phyloP scores from a whole-genome alignment of 192 early-diverging fungal genomes.

The Gorgonomyces haynaldii region DNA sequence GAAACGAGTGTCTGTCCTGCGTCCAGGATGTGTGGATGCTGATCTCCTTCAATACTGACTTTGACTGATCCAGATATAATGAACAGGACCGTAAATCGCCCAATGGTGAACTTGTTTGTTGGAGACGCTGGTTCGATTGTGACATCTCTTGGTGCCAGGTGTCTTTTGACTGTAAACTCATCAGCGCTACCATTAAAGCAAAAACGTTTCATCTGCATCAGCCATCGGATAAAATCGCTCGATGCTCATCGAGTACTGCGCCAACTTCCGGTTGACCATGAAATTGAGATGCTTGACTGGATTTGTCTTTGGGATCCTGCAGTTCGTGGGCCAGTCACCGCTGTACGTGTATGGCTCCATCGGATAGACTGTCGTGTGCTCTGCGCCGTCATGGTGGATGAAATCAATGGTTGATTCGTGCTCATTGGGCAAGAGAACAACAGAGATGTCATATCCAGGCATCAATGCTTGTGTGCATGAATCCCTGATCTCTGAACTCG shows the following conservation, averaged over 20 bases:
- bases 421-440: conserved; percentile 23
- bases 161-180: conserved; percentile 12
- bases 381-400: conserved; percentile 43
- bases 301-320: conserved; percentile 13
- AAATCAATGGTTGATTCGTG: conserved; percentile 8
- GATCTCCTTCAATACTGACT: conserved; percentile 18
- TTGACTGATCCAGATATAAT: conserved; percentile 36
- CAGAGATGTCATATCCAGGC: conserved; percentile 43
- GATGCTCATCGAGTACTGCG: conserved; percentile 17
- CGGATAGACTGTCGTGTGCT: conserved; percentile 31
- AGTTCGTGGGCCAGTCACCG: conserved; percentile 40
- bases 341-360: conserved; percentile 46
- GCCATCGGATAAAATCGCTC: conserved; percentile 5
- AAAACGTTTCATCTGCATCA: conserved; percentile 14
- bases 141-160: conserved; percentile 16
- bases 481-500: conserved; percentile 24
- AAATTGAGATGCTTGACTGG: conserved; percentile 25
- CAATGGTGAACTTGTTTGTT: conserved; percentile 37
- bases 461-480: conserved; percentile 40
- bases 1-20: conserved; percentile 40
- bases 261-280: conserved; percentile 20
- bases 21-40: conserved; percentile 10
- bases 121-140: conserved; percentile 2
- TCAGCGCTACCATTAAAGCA: conserved; percentile 24
- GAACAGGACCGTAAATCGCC: conserved; percentile 38